Evolutionary conservation across 257 asterid genomes (phyloP).

Genomic region (Gentiana macrophylla): DNA sequence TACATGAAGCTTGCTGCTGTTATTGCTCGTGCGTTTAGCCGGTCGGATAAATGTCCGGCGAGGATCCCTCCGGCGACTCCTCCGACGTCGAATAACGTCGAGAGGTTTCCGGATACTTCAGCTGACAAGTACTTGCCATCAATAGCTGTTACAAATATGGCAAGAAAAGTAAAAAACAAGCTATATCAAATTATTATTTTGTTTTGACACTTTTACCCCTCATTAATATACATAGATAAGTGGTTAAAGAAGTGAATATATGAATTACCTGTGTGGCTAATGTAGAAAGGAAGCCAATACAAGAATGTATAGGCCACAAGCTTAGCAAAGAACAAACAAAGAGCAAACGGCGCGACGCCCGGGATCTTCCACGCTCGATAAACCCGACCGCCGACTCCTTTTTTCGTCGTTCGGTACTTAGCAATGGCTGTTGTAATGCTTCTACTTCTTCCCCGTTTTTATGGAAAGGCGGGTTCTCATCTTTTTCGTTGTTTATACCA

Average conservation of each 20-base stretch:
- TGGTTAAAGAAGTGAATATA: neutral
- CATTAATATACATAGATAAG: too few relatives aligned
- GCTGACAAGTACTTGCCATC: slow-evolving; percentile 68
- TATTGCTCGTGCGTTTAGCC: slow-evolving; percentile 69
- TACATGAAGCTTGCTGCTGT: slow-evolving; percentile 98
- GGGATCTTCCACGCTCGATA: slow-evolving; percentile 87
- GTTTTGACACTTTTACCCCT: too few relatives aligned
- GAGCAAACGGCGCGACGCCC: slow-evolving; percentile 87
- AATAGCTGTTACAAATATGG: slow-evolving; percentile 43
- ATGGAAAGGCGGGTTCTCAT: slow-evolving; percentile 20
- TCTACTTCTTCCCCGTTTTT: slow-evolving; percentile 48
- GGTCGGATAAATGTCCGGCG: slow-evolving; percentile 91
- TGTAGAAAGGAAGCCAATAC: slow-evolving; percentile 94
- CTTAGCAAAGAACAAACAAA: slow-evolving; percentile 86
- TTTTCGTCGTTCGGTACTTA: slow-evolving; percentile 24
- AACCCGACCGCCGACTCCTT: slow-evolving; percentile 65
- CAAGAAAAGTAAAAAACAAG: neutral
- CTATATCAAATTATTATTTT: neutral
- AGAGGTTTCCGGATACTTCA: slow-evolving; percentile 76
- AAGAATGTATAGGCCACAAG: slow-evolving; percentile 89
- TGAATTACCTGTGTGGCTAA: slow-evolving; percentile 81
- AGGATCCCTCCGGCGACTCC: slow-evolving; percentile 91
- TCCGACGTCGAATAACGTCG: slow-evolving; percentile 87
- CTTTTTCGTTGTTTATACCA: slow-evolving; percentile 41
- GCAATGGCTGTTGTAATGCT: slow-evolving; percentile 32